Conservation (phyloP, 441 rosid genomes). For the Cnidoscolus chayamansa region DNA sequence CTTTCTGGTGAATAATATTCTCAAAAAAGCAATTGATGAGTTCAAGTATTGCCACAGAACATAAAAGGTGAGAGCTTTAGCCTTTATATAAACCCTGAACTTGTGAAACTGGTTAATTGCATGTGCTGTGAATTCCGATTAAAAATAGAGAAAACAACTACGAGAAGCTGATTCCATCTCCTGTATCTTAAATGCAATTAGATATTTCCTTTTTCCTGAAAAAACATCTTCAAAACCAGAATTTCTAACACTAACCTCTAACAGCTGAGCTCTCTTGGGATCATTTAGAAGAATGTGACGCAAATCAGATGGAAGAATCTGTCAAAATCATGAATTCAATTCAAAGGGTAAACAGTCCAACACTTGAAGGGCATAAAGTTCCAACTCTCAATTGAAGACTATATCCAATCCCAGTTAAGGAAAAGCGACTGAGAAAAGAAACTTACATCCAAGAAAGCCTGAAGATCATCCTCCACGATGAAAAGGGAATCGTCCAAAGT, state of each 20-base stretch:
- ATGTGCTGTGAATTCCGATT: neutral
- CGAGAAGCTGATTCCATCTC: neutral
- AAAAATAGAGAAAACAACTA: neutral
- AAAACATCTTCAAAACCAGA: neutral
- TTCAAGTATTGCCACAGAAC: neutral
- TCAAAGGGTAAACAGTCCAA: neutral
- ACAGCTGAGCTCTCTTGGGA: constrained; percentile 48
- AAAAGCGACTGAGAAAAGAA: constrained; percentile 15
- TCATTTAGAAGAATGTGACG: constrained; percentile 43
- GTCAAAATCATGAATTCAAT: constrained; percentile 20
- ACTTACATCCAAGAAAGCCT: constrained; percentile 41
- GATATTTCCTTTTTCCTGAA: neutral
- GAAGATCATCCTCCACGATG: constrained; percentile 47
- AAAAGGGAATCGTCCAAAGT: constrained; percentile 17
- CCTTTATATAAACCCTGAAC: neutral
- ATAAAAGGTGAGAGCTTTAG: neutral
- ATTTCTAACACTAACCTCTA: constrained; percentile 41
- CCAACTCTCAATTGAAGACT: neutral
- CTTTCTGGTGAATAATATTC: neutral
- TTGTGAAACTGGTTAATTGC: neutral
- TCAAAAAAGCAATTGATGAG: neutral
- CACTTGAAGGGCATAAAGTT: neutral
- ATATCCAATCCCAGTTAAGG: neutral
- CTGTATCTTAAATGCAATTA: neutral
- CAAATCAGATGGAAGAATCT: constrained; percentile 60